phyloP scores from a whole-genome alignment of 2,329 filamentous ascomycete genomes.

The Cladosporium sp. region DNA sequence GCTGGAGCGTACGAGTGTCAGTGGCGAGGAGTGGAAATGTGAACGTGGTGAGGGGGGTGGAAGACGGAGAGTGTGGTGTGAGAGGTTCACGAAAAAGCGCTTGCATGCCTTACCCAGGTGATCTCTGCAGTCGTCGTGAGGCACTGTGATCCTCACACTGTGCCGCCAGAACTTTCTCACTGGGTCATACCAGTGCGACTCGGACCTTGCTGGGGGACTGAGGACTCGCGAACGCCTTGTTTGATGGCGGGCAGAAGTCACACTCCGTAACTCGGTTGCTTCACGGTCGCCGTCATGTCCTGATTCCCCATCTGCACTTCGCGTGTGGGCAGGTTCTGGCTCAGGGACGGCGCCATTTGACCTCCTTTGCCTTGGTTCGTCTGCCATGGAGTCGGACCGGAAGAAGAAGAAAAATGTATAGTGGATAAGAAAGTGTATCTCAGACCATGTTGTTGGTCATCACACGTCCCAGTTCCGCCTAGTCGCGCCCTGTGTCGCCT shows the following conservation, averaged over 20 bases:
- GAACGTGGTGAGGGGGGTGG: neutral
- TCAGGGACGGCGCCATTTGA: constrained; percentile 19
- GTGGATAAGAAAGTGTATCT: too few species aligned
- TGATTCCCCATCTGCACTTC: constrained; percentile 15
- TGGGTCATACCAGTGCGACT: constrained; percentile 34
- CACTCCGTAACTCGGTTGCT: constrained; percentile 29
- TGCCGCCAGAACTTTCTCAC: constrained; percentile 45
- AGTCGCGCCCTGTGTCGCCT: too few species aligned
- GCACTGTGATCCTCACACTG: constrained; percentile 49
- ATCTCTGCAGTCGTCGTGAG: constrained; percentile 49
- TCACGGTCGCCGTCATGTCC: constrained; percentile 27
- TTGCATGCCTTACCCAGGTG: constrained; percentile 48
- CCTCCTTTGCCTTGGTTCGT: neutral
- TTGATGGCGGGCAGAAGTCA: constrained; percentile 7
- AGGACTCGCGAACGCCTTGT: constrained; percentile 1
- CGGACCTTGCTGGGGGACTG: neutral
- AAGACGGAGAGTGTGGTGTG: neutral
- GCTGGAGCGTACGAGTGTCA: constrained; percentile 44
- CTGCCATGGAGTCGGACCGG: too few species aligned
- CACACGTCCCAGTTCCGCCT: too few species aligned
- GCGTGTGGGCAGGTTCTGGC: constrained; percentile 23
- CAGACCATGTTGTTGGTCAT: too few species aligned
- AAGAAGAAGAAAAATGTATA: too few species aligned
- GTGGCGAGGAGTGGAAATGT: too few species aligned
- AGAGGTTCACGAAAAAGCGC: neutral